phyloP scores from a whole-genome alignment of 345 rosid species.

The Noccaea bulbosa region DNA sequence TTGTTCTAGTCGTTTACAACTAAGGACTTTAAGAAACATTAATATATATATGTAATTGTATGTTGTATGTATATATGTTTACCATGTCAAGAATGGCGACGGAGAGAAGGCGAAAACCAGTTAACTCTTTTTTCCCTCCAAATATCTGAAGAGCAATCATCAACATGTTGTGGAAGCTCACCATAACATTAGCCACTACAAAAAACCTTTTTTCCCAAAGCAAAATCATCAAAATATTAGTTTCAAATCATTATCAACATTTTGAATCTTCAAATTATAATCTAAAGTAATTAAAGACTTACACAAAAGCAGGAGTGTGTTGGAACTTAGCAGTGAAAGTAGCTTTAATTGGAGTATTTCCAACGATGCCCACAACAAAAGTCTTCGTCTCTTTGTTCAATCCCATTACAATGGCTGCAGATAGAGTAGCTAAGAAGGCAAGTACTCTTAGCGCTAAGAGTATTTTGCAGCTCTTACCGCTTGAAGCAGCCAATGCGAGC shows the following conservation, averaged over 20 bases:
- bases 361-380: slow-evolving; percentile 72
- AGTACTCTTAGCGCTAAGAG: slow-evolving; percentile 61
- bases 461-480: slow-evolving; percentile 41
- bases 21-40: slow-evolving; percentile 1
- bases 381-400: slow-evolving; percentile 78
- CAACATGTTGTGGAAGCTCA: slow-evolving; percentile 74
- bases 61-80: slow-evolving; percentile 14
- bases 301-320: slow-evolving; percentile 94
- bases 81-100: slow-evolving; percentile 91
- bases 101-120: slow-evolving; percentile 56
- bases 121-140: slow-evolving; percentile 52
- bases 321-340: slow-evolving; percentile 86
- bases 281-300: slow-evolving; percentile 35
- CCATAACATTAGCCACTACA: slow-evolving; percentile 77
- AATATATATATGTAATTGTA: neutral
- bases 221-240: slow-evolving; percentile 17
- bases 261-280: neutral
- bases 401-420: slow-evolving; percentile 86
- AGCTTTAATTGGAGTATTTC: slow-evolving; percentile 61
- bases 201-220: slow-evolving; percentile 59
- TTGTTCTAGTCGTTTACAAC: slow-evolving; percentile 28
- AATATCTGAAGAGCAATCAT: slow-evolving; percentile 57
- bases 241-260: neutral
- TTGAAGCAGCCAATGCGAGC: slow-evolving; percentile 19
- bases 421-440: slow-evolving; percentile 71